Evolutionary conservation across 345 rosid species (phyloP).

Genomic region (Arabis alpina): DNA sequence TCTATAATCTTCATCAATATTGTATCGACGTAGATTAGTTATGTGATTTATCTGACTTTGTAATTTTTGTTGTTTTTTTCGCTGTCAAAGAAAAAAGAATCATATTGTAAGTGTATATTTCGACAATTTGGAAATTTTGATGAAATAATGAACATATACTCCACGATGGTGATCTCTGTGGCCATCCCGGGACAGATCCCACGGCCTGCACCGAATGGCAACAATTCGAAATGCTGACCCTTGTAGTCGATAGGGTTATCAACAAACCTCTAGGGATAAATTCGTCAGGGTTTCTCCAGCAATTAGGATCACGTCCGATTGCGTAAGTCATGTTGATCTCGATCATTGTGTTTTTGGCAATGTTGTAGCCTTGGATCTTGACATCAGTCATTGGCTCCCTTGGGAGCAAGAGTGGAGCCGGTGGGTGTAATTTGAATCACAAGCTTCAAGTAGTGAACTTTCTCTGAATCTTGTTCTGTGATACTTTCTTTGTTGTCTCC

Average conservation of each 20-base stretch:
- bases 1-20: no score
- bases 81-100: no score
- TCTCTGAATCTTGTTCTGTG: conserved; percentile 38
- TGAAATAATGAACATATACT: background rate
- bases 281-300: conserved; percentile 49
- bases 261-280: conserved; percentile 54
- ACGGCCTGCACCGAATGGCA: conserved; percentile 61
- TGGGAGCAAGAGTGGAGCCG: conserved; percentile 48
- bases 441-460: conserved; percentile 49
- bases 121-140: background rate
- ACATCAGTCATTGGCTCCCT: conserved; percentile 45
- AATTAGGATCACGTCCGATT: conserved; percentile 51
- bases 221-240: conserved; percentile 51
- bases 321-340: conserved; percentile 51
- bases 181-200: conserved; percentile 55
- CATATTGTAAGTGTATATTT: no score
- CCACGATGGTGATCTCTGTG: conserved; percentile 43
- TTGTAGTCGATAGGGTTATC: conserved; percentile 47
- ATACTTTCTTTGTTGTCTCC: conserved; percentile 44
- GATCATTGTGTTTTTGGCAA: conserved; percentile 44
- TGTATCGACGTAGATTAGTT: no score
- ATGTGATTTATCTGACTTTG: no score
- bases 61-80: no score
- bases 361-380: conserved; percentile 46
- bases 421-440: conserved; percentile 57